Conservation (phyloP, 768 basidiomycete species). For the Tricholoma saponaceum region DNA sequence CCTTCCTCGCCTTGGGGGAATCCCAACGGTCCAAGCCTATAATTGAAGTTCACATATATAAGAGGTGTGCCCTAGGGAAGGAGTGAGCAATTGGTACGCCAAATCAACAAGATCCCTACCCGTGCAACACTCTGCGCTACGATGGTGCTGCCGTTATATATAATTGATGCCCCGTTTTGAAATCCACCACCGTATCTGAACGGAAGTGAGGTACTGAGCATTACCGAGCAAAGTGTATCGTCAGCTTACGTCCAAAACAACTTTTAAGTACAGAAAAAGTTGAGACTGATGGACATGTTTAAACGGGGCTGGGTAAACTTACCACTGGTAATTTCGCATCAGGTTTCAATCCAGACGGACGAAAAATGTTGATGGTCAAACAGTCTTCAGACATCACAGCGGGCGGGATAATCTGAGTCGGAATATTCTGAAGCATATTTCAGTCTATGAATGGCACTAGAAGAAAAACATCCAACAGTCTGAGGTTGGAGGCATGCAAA, state of each 20-base stretch:
- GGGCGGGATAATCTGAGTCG: conserved; percentile 27
- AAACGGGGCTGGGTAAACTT: conserved; percentile 4
- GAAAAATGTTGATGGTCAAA: conserved; percentile 53
- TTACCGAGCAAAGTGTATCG: neutral
- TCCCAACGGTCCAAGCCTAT: conserved; percentile 47
- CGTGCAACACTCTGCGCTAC: conserved; percentile 21
- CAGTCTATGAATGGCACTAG: neutral
- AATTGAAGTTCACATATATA: conserved; percentile 47
- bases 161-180: conserved; percentile 11
- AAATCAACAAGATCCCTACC: conserved; percentile 8
- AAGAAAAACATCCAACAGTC: conserved; percentile 19
- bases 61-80: conserved; percentile 31
- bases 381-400: conserved; percentile 51
- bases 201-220: conserved; percentile 27
- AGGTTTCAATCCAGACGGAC: conserved; percentile 34
- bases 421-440: conserved; percentile 21
- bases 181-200: conserved; percentile 23
- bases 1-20: conserved; percentile 35
- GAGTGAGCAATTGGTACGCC: neutral
- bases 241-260: conserved; percentile 36
- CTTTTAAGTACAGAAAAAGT: conserved; percentile 11
- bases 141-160: conserved; percentile 23
- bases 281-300: neutral
- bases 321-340: conserved; percentile 36
- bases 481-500: conserved; percentile 44